phyloP scores from a whole-genome alignment of 352 stramenopile genomes.

The Phytophthora cactorum region DNA sequence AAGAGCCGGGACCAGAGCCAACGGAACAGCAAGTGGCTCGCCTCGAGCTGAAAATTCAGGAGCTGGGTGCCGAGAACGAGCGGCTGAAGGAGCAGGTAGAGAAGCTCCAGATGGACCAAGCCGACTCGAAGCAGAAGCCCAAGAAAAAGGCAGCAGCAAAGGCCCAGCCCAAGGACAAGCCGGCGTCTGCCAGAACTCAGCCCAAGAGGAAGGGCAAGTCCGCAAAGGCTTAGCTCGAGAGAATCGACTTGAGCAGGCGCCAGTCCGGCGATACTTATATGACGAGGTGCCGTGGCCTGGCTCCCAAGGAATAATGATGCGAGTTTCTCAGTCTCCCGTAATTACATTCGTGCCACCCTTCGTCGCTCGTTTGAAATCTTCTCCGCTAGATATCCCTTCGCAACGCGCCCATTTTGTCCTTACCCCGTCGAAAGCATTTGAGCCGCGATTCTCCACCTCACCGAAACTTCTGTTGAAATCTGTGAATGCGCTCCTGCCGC shows the following conservation, averaged over 20 bases:
- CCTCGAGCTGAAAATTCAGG: slow-evolving; percentile 19
- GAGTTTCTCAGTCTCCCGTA: background rate
- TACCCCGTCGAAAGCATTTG: background rate
- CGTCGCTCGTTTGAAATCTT: background rate
- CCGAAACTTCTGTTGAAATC: background rate
- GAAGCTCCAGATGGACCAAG: slow-evolving; percentile 8
- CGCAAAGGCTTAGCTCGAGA: slow-evolving; percentile 2
- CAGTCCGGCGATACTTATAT: background rate
- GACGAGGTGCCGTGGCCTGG: background rate
- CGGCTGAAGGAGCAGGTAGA: slow-evolving; percentile 24
- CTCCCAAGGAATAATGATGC: background rate
- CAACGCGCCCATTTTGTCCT: too few species aligned
- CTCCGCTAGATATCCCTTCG: background rate
- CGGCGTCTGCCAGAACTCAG: slow-evolving; percentile 1
- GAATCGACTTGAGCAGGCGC: background rate
- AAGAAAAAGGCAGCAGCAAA: slow-evolving; percentile 12
- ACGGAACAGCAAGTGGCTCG: slow-evolving; percentile 14
- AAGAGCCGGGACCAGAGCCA: slow-evolving; percentile 16
- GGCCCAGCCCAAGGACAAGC: slow-evolving; percentile 1
- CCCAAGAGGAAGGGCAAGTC: slow-evolving; percentile 8
- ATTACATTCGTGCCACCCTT: background rate
- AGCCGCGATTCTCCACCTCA: background rate
- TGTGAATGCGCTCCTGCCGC: too few species aligned
- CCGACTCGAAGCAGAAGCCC: background rate
- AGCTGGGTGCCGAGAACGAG: slow-evolving; percentile 19